phyloP scores from a whole-genome alignment of 1,139 yeast genomes.

The Saccharomyces hybrid region DNA sequence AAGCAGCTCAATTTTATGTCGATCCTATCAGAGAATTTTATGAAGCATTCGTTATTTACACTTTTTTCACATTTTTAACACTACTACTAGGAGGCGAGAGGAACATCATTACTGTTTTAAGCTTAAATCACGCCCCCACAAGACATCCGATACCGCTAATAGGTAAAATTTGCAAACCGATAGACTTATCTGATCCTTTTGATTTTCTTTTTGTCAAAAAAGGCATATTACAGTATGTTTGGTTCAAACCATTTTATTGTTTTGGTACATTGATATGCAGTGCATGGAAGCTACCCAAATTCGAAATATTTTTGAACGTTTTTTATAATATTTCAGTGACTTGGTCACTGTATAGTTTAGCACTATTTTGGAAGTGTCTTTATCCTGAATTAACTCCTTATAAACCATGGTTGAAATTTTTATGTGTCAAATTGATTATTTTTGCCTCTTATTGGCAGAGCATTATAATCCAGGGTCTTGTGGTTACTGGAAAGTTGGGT shows the following conservation, averaged over 20 bases:
- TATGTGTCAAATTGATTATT: conserved; percentile 86
- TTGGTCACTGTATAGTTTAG: conserved; percentile 73
- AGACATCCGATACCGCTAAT: conserved; percentile 56
- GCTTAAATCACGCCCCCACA: conserved; percentile 70
- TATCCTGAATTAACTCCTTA: conserved; percentile 69
- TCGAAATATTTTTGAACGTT: conserved; percentile 38
- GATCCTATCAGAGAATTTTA: conserved; percentile 83
- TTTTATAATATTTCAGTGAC: conserved; percentile 76
- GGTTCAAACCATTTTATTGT: conserved; percentile 83
- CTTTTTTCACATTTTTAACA: conserved; percentile 78
- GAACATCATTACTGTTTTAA: conserved; percentile 57
- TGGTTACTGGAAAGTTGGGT: conserved; percentile 45
- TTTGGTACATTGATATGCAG: conserved; percentile 47
- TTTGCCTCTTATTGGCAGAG: conserved; percentile 99
- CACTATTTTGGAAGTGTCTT: conserved; percentile 86
- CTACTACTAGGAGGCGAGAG: conserved; percentile 89
- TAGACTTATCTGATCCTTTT: conserved; percentile 82
- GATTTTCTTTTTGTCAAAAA: conserved; percentile 71
- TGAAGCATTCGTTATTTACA: conserved; percentile 93
- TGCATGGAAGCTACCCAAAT: conserved; percentile 33
- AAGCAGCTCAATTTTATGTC: conserved; percentile 35
- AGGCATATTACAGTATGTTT: conserved; percentile 87
- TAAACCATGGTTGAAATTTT: conserved; percentile 84
- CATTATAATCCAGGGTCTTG: conserved; percentile 54
- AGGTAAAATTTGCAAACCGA: conserved; percentile 41